A percentile compares a stretch with the other conserved stretches of the same genome.
These are phyloP conservation scores for Puya raimondii DNA, from an alignment of 176 grass and related monocot species.

Conservation along the genomic window DNA sequence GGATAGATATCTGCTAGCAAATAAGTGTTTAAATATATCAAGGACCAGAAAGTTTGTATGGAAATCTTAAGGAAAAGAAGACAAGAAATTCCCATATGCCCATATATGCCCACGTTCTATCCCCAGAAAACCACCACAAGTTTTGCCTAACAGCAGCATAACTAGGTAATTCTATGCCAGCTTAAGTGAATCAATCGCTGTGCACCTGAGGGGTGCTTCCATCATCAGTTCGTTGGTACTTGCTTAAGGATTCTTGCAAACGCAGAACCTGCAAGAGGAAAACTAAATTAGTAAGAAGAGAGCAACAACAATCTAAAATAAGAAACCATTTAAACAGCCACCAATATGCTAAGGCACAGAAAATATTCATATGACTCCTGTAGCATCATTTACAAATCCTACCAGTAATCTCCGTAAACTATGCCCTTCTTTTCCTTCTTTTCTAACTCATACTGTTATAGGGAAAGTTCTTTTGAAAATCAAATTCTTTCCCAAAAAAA, in stretches of 20 bases:
- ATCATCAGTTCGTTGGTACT: constrained; percentile 90
- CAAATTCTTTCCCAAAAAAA: not conserved
- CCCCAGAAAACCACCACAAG: too few relatives aligned
- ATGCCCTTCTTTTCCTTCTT: too few relatives aligned
- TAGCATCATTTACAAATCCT: too few relatives aligned
- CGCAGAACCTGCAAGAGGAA: constrained; percentile 67
- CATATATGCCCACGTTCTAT: too few relatives aligned
- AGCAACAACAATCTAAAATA: not conserved
- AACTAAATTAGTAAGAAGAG: constrained; percentile 2
- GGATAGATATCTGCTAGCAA: too few relatives aligned
- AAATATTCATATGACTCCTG: too few relatives aligned
- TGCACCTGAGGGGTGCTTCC: constrained; percentile 74
- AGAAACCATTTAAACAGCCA: not conserved
- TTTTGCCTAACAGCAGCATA: not conserved
- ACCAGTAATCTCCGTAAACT: too few relatives aligned
- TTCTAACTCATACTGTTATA: not conserved
- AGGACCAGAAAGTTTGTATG: not conserved
- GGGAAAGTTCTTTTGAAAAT: not conserved
- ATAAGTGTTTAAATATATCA: not conserved
- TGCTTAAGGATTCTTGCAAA: constrained; percentile 93
- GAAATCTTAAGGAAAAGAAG: not conserved
- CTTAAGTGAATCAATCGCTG: not conserved
- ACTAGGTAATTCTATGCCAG: not conserved
- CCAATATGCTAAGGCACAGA: not conserved
- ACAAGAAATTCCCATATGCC: not conserved